These are phyloP conservation scores for Pyricularia sp. DNA, from an alignment of 2,329 filamentous ascomycete genomes.

Conservation along the genomic window DNA sequence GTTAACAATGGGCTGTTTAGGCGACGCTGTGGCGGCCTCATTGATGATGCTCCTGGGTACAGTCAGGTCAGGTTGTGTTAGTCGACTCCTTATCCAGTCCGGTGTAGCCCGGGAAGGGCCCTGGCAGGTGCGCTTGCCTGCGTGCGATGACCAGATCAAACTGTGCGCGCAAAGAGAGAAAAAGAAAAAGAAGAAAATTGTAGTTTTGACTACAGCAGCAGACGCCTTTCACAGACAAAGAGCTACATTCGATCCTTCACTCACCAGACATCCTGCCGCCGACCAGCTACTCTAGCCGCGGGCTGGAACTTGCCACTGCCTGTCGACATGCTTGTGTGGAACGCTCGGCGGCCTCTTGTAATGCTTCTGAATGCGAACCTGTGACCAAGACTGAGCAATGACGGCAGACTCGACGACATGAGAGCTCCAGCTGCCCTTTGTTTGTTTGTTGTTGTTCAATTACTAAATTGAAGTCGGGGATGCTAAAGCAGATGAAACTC, in stretches of 20 bases:
- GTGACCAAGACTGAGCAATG: neutral
- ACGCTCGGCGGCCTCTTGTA: slow-evolving; percentile 8
- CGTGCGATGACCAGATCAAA: neutral
- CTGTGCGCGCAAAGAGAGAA: neutral
- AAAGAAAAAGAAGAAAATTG: neutral
- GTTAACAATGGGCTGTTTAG: slow-evolving; percentile 42
- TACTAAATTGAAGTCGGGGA: neutral
- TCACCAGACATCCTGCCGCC: slow-evolving; percentile 30
- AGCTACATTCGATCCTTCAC: slow-evolving; percentile 3
- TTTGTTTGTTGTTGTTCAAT: too few relatives aligned
- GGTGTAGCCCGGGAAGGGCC: neutral
- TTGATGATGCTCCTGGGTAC: slow-evolving; percentile 38
- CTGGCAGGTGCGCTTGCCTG: slow-evolving; percentile 2
- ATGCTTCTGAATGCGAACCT: neutral
- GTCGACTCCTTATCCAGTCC: neutral
- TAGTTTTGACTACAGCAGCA: neutral
- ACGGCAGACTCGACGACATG: neutral
- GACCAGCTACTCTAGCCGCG: slow-evolving; percentile 27
- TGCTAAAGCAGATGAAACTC: neutral
- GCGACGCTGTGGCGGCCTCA: slow-evolving; percentile 39
- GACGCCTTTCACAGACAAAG: neutral
- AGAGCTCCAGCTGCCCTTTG: neutral
- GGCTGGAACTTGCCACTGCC: slow-evolving; percentile 25
- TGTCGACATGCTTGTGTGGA: slow-evolving; percentile 21
- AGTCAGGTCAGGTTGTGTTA: slow-evolving; percentile 7